Evolutionary conservation across 768 basidiomycete species (phyloP).

Genomic region (Pisolithus marmoratus): DNA sequence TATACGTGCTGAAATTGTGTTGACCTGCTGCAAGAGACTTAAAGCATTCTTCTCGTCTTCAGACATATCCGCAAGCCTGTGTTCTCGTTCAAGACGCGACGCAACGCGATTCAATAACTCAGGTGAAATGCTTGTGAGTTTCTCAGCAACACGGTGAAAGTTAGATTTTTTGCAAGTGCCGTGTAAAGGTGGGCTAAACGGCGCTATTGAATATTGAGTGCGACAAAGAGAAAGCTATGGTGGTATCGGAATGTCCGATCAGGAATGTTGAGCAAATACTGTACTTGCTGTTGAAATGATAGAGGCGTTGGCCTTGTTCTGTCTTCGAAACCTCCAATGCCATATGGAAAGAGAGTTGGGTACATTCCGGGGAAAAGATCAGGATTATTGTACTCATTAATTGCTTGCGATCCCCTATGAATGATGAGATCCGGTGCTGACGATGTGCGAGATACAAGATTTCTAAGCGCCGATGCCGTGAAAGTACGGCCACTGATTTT

Average conservation of each 20-base stretch:
- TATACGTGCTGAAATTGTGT: slow-evolving; percentile 23
- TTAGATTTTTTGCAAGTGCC: neutral
- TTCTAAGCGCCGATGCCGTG: slow-evolving; percentile 19
- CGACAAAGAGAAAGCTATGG: neutral
- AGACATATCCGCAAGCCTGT: too few relatives aligned
- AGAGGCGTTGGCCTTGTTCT: neutral
- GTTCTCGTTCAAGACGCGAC: too few relatives aligned
- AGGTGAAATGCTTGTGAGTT: too few relatives aligned
- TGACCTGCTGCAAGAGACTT: slow-evolving; percentile 21
- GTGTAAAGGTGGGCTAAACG: neutral
- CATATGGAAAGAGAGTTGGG: slow-evolving; percentile 28
- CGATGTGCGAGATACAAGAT: slow-evolving; percentile 4
- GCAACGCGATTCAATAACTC: too few relatives aligned
- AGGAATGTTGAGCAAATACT: neutral
- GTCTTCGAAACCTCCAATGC: slow-evolving; percentile 28
- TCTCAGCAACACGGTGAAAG: too few relatives aligned
- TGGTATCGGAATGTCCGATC: neutral
- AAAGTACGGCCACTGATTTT: slow-evolving; percentile 16
- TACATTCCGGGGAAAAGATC: slow-evolving; percentile 24
- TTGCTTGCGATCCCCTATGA: slow-evolving; percentile 10
- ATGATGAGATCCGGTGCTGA: slow-evolving; percentile 19
- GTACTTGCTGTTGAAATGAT: neutral
- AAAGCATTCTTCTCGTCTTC: slow-evolving; percentile 10
- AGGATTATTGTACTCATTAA: slow-evolving; percentile 29
- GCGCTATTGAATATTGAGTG: neutral